phyloP scores from a whole-genome alignment of 2,329 filamentous ascomycete genomes.

The Pezicula neosporulosa region DNA sequence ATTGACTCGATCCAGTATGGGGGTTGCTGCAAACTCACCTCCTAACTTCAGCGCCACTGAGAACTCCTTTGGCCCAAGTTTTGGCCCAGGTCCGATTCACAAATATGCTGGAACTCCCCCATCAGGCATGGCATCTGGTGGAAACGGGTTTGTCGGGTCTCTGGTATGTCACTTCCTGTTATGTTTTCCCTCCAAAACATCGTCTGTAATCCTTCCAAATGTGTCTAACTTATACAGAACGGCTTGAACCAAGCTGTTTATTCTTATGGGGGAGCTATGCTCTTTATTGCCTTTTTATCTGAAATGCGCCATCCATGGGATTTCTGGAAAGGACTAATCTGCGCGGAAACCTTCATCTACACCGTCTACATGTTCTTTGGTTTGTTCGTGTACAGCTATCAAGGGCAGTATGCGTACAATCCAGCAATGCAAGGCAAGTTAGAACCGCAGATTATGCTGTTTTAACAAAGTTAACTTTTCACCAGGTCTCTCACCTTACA shows the following conservation, averaged over 20 bases:
- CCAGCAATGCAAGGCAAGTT: constrained; percentile 32
- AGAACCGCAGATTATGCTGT: background rate
- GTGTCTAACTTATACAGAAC: constrained; percentile 21
- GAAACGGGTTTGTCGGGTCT: constrained; percentile 39
- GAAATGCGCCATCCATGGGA: constrained; percentile 46
- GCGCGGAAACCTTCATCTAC: constrained; percentile 45
- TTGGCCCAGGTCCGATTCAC: constrained; percentile 26
- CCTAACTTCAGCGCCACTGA: constrained; percentile 42
- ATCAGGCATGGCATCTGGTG: constrained; percentile 36
- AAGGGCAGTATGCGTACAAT: constrained; percentile 42
- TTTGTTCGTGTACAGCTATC: constrained; percentile 41
- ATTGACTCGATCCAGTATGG: constrained; percentile 37
- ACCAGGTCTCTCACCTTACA: constrained; percentile 31
- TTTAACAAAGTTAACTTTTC: background rate
- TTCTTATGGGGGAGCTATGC: constrained; percentile 54
- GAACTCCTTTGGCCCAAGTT: constrained; percentile 26
- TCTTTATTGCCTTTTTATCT: constrained; percentile 56
- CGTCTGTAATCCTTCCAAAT: no score
- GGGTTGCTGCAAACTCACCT: constrained; percentile 42
- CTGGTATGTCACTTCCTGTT: constrained; percentile 19
- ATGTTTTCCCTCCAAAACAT: no score
- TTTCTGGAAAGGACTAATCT: constrained; percentile 43
- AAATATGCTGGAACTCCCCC: constrained; percentile 35
- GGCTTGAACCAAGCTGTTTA: constrained; percentile 53
- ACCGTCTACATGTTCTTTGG: constrained; percentile 43